Percentiles rank a stretch among this genome's conserved stretches.
phyloP scores from a whole-genome alignment of 164 flowering plant species.

The Echeveria elegans region DNA sequence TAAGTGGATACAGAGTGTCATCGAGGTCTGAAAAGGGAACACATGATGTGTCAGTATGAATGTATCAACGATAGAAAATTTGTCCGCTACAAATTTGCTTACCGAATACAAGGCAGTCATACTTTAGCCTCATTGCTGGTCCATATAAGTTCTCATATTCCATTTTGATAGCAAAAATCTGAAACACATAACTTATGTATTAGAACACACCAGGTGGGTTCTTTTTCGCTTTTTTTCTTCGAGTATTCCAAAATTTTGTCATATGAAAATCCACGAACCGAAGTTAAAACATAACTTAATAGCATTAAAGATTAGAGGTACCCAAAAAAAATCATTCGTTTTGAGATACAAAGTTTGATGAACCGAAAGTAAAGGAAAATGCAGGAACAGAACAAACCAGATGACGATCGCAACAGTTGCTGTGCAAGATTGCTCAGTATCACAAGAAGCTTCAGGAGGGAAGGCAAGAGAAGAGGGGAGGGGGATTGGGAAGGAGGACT shows the following conservation, averaged over 20 bases:
- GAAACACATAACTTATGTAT: not conserved
- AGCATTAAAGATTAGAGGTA: not conserved
- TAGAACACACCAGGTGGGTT: not conserved
- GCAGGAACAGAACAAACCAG: not conserved
- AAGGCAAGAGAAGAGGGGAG: not conserved
- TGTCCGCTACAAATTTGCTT: slow-evolving; percentile 8
- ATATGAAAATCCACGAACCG: not conserved
- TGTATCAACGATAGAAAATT: not conserved
- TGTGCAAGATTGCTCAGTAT: not conserved
- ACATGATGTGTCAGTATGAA: not conserved
- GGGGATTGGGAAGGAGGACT: not conserved
- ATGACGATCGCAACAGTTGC: not conserved
- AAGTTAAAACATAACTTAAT: not conserved
- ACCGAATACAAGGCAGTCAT: slow-evolving; percentile 55
- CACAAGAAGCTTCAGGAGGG: not conserved
- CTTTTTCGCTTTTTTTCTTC: not conserved
- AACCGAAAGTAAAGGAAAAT: not conserved
- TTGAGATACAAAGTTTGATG: not conserved
- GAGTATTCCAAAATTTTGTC: not conserved
- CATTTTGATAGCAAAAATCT: slow-evolving; percentile 23
- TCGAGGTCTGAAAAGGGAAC: slow-evolving; percentile 38
- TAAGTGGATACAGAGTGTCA: slow-evolving; percentile 54
- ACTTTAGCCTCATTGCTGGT: slow-evolving; percentile 30
- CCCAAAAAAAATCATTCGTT: not conserved
- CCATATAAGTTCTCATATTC: slow-evolving; percentile 32